A percentile compares a stretch with the other conserved stretches of the same genome.
Conservation (phyloP, 768 basidiomycete genomes). For the Wakefieldia striispora region DNA sequence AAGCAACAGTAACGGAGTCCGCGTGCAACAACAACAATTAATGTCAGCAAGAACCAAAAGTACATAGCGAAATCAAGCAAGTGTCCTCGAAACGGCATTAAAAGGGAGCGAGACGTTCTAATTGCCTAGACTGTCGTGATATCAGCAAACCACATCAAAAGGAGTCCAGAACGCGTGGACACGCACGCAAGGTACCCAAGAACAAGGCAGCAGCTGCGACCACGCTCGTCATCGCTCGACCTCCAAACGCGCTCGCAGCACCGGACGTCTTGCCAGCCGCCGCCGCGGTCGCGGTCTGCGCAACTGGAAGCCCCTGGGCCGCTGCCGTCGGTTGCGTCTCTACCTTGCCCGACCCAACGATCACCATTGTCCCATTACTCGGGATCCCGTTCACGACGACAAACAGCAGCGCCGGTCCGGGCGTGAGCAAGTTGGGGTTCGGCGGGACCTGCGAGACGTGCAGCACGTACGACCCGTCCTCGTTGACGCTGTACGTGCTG, state of each 20-base stretch:
- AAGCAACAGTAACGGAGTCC: too few species aligned
- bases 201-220: neutral
- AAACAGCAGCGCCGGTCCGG: slow-evolving; percentile 83
- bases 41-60: too few species aligned
- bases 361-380: slow-evolving; percentile 72
- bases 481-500: slow-evolving; percentile 78
- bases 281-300: slow-evolving; percentile 29
- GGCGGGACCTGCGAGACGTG: slow-evolving; percentile 83
- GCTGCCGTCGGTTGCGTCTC: slow-evolving; percentile 58
- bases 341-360: slow-evolving; percentile 77
- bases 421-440: slow-evolving; percentile 82
- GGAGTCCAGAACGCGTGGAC: neutral
- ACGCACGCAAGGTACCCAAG: slow-evolving; percentile 4
- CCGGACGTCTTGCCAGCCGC: neutral
- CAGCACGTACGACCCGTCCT: slow-evolving; percentile 72
- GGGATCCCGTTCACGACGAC: slow-evolving; percentile 86
- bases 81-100: too few species aligned
- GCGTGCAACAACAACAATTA: too few species aligned
- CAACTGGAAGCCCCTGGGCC: slow-evolving; percentile 40
- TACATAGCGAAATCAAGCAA: too few species aligned
- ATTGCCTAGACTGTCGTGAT: too few species aligned
- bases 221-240: neutral
- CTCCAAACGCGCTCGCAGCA: neutral
- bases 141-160: neutral
- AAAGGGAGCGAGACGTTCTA: too few species aligned